phyloP scores from a whole-genome alignment of 768 basidiomycete species.

The Lactifluus subvellereus region DNA sequence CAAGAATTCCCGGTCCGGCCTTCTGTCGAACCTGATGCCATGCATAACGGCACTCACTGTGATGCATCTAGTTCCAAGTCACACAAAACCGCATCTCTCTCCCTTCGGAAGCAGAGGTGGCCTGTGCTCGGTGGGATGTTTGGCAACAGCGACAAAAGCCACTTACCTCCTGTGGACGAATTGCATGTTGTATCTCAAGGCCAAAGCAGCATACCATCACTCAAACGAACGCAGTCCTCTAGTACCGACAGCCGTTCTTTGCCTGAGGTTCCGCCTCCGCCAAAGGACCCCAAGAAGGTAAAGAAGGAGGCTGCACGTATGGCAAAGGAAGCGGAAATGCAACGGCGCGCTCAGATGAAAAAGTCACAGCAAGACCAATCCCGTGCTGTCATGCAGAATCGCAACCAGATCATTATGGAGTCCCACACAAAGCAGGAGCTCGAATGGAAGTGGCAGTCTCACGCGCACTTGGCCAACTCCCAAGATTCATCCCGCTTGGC shows the following conservation, averaged over 20 bases:
- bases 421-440: conserved; percentile 45
- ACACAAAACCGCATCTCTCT: conserved; percentile 51
- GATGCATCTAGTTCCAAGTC: conserved; percentile 46
- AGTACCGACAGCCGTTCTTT: conserved; percentile 65
- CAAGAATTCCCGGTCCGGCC: conserved; percentile 47
- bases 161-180: conserved; percentile 72
- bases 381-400: conserved; percentile 88
- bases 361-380: conserved; percentile 81
- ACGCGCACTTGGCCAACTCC: conserved; percentile 33
- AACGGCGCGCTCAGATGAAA: conserved; percentile 69
- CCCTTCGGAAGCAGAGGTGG: conserved; percentile 66
- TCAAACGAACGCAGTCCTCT: conserved; percentile 74
- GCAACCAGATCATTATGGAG: conserved; percentile 66
- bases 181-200: conserved; percentile 41
- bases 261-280: conserved; percentile 43
- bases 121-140: conserved; percentile 63
- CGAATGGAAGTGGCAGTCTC: conserved; percentile 51
- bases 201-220: conserved; percentile 51
- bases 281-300: conserved; percentile 61
- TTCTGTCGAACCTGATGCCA: conserved; percentile 35
- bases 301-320: conserved; percentile 80
- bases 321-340: conserved; percentile 76
- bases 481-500: conserved; percentile 23
- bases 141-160: conserved; percentile 61
- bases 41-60: conserved; percentile 33